Percentiles rank a stretch among this genome's conserved stretches.
Evolutionary conservation across 352 stramenopile species (phyloP).

Genomic region (Phytophthora aleatoria): DNA sequence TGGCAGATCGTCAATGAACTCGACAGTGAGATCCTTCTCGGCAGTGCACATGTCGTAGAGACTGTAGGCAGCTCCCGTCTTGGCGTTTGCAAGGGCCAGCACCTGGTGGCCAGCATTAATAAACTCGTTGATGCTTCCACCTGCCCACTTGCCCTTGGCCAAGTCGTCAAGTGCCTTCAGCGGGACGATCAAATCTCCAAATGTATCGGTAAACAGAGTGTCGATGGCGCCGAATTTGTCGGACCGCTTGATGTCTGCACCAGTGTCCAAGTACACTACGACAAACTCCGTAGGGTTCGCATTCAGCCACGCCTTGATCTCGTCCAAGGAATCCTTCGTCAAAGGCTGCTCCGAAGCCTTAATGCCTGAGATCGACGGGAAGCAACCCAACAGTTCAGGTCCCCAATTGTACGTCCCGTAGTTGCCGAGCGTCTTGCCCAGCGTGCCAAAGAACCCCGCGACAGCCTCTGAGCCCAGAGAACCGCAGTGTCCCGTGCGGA

Average conservation of each 20-base stretch:
- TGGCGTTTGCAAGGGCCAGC: constrained; percentile 47
- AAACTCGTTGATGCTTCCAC: constrained; percentile 46
- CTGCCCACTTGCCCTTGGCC: constrained; percentile 36
- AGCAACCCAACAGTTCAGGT: constrained; percentile 60
- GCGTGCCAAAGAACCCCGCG: constrained; percentile 34
- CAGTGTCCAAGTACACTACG: constrained; percentile 63
- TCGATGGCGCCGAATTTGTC: constrained; percentile 47
- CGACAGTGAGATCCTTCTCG: constrained; percentile 39
- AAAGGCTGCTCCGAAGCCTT: constrained; percentile 50
- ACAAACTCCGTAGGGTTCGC: constrained; percentile 56
- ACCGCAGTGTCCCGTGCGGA: constrained; percentile 63
- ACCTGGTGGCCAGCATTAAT: constrained; percentile 51
- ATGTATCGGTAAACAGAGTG: constrained; percentile 43
- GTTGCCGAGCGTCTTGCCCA: constrained; percentile 46
- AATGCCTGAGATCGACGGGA: constrained; percentile 69
- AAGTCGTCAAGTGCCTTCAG: constrained; percentile 42
- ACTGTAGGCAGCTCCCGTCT: constrained; percentile 40
- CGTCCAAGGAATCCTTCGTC: constrained; percentile 43
- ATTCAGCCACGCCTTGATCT: constrained; percentile 58
- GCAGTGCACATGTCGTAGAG: constrained; percentile 46
- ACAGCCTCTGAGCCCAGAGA: constrained; percentile 42
- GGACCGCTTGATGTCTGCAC: constrained; percentile 39
- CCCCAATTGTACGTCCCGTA: constrained; percentile 54
- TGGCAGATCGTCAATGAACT: constrained; percentile 48
- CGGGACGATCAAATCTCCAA: constrained; percentile 55